Percentiles rank a stretch among this genome's conserved stretches.
Evolutionary conservation across 257 asterid species (phyloP).

Genomic region (Rehmannia glutinosa): DNA sequence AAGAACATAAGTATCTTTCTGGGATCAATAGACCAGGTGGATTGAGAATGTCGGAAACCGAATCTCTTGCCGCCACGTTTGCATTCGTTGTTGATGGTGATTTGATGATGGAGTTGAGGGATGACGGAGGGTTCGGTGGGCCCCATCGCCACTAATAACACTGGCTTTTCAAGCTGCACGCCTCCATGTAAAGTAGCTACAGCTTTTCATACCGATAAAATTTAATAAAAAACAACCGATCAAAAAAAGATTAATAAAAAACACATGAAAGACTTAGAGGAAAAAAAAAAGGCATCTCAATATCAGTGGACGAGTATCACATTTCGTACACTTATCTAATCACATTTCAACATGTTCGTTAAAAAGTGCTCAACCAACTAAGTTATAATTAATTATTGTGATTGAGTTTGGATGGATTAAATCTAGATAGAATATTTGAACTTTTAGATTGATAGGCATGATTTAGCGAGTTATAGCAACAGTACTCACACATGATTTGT

Average conservation of each 20-base stretch:
- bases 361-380: too few species aligned
- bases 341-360: too few species aligned
- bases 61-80: slow-evolving; percentile 29
- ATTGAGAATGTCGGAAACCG: slow-evolving; percentile 37
- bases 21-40: slow-evolving; percentile 41
- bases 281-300: background rate
- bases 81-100: slow-evolving; percentile 45
- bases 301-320: background rate
- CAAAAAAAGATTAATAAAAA: background rate
- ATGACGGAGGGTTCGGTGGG: slow-evolving; percentile 22
- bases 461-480: too few species aligned
- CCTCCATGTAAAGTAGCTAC: slow-evolving; percentile 46
- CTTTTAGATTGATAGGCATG: too few species aligned
- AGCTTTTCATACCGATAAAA: background rate
- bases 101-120: slow-evolving; percentile 55
- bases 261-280: background rate
- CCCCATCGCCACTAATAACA: slow-evolving; percentile 23
- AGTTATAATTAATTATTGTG: too few species aligned
- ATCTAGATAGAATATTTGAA: too few species aligned
- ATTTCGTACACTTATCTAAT: too few species aligned
- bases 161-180: slow-evolving; percentile 49
- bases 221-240: background rate
- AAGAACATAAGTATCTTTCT: slow-evolving; percentile 56
- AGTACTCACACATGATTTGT: too few species aligned
- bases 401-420: too few species aligned